A percentile compares a stretch with the other conserved stretches of the same genome.
These are phyloP conservation scores for Arachis monticola DNA, from an alignment of 331 rosid species.

Conservation along the genomic window DNA sequence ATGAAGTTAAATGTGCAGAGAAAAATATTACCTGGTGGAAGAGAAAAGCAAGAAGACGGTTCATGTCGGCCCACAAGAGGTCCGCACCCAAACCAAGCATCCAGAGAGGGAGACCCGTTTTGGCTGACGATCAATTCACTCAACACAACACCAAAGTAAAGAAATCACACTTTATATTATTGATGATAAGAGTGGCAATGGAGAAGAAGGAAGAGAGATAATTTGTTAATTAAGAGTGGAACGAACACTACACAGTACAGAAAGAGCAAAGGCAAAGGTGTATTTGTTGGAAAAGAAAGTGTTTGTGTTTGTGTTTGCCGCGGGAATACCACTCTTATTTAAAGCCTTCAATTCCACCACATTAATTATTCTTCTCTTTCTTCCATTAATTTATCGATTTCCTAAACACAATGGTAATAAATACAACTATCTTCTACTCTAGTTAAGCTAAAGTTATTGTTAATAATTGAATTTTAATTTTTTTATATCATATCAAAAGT, in stretches of 20 bases:
- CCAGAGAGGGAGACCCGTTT: slow-evolving; percentile 99
- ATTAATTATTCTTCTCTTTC: slow-evolving; percentile 22
- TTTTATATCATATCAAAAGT: too few species aligned
- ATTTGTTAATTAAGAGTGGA: too few species aligned
- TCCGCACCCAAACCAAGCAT: slow-evolving; percentile 89
- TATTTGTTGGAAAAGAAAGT: too few species aligned
- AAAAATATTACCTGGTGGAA: slow-evolving; percentile 74
- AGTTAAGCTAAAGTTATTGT: too few species aligned
- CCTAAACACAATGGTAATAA: background rate
- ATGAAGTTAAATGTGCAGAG: too few species aligned
- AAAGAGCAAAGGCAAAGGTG: too few species aligned
- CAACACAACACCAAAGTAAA: too few species aligned
- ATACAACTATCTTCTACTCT: too few species aligned
- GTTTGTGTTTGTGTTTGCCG: slow-evolving; percentile 1
- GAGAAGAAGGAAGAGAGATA: background rate
- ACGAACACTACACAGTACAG: too few species aligned
- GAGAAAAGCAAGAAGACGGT: slow-evolving; percentile 88
- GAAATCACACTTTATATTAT: too few species aligned
- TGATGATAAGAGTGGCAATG: background rate
- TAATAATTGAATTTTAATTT: too few species aligned
- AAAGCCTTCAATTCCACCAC: slow-evolving; percentile 38
- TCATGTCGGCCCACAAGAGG: slow-evolving; percentile 95
- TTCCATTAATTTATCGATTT: background rate
- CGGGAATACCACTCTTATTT: slow-evolving; percentile 46
- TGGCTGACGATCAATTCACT: slow-evolving; percentile 43